phyloP scores from a whole-genome alignment of 148 eudicot species.

The Rhododendron vialii region DNA sequence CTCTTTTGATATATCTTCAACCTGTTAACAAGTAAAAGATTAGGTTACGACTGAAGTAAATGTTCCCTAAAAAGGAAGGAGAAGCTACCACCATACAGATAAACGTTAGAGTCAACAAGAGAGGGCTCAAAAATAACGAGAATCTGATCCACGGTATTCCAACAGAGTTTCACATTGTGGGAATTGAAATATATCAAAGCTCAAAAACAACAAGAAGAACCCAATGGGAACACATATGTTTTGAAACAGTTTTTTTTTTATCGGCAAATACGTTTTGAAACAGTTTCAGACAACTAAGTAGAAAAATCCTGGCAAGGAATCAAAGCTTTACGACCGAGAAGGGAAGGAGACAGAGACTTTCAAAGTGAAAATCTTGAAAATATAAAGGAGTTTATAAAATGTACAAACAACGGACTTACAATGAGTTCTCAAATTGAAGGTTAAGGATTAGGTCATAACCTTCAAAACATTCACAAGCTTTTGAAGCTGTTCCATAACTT shows the following conservation, averaged over 20 bases:
- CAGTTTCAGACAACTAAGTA: not conserved
- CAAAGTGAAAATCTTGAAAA: not conserved
- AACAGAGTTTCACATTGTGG: not conserved
- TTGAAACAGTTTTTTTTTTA: not conserved
- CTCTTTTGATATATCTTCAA: slow-evolving; percentile 60
- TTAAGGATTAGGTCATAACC: slow-evolving; percentile 24
- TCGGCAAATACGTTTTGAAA: not conserved
- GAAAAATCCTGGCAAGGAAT: slow-evolving; percentile 1
- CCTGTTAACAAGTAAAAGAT: slow-evolving; percentile 28
- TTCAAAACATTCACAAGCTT: slow-evolving; percentile 88
- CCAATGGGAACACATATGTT: not conserved
- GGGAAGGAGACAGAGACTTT: no score
- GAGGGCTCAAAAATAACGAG: not conserved
- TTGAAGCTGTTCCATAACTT: slow-evolving; percentile 87
- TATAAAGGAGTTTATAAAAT: not conserved
- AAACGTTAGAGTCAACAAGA: not conserved
- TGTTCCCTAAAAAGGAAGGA: not conserved
- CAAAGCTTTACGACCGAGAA: no score
- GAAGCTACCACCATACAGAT: not conserved
- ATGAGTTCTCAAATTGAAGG: not conserved
- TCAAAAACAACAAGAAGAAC: not conserved
- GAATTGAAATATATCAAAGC: not conserved
- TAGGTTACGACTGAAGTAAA: not conserved
- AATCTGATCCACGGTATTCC: not conserved
- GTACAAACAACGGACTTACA: not conserved